Base-by-base conservation (phyloP, 1,284 basidiomycete genomes). In the Coriolopsis trogii region DNA sequence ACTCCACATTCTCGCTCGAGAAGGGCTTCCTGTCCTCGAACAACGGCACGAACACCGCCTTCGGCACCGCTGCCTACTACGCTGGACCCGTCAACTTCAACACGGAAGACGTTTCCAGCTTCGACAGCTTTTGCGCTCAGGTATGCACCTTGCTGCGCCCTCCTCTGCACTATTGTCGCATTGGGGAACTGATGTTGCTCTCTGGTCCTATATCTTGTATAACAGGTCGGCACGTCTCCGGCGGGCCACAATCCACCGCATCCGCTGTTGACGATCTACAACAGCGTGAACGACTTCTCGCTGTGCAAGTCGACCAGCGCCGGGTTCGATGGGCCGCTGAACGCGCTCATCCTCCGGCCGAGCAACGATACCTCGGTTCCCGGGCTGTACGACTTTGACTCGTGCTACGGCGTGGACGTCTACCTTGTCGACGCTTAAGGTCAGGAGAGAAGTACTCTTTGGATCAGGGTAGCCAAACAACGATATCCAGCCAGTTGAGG, bases 181-280 rank as follows among this genome's bases (percentile, higher is more conserved):
- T 24, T 28, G 8, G 7, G 15, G 7, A 15, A 21, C 15, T 25
- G n/a, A n/a, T n/a, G n/a, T n/a, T n/a, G n/a, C n/a, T n/a, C n/a
- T 36, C 20, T 10, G 33, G n/a, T 18, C 33, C n/a, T n/a, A 36
- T 6, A n/a, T 20, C 13, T 2, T 33, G 31, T 26, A 10, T 9
- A 12, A 13, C 18, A 62, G 58, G 56, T 59, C 15, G 50, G 56
- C 41, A 63, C 55, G 24, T 56, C 58, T 28, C 51, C 63, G 7
- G 41, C 41, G 3, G 50, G 57, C 20, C 53, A 55, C 16, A 51
- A 54, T 15, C 47, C 40, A 23, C 34, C 28, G 8, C 51, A 45
- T 39, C 61, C 62, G n/a, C 37, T 50, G 16, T 59, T 65, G 43
- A 57, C 42, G 28, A 43, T 63, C 26, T 47, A 59, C 46, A 58